Evolutionary conservation across 441 rosid species (phyloP).

Genomic region (Pelargonium myrrhifolium): DNA sequence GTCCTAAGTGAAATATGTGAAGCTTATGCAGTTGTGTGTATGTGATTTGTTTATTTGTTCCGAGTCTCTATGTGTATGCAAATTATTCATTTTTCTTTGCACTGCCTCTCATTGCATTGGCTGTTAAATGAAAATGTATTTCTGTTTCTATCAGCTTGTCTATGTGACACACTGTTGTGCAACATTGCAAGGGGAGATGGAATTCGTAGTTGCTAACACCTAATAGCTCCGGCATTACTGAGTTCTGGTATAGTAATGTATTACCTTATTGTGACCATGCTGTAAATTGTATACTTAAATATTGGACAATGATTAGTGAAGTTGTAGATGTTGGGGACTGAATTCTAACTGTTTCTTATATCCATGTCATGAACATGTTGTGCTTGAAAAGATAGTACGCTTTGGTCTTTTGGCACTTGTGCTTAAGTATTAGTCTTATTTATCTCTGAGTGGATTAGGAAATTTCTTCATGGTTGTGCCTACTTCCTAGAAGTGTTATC

Average conservation of each 20-base stretch:
- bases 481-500: too few relatives aligned
- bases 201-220: not conserved
- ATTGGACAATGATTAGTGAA: too few relatives aligned
- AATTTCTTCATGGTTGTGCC: too few relatives aligned
- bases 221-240: not conserved
- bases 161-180: not conserved
- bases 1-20: too few relatives aligned
- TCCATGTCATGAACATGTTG: not conserved
- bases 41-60: too few relatives aligned
- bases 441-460: not conserved
- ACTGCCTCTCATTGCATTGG: not conserved
- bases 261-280: too few relatives aligned
- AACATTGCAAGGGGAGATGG: not conserved
- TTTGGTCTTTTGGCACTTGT: not conserved
- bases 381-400: not conserved
- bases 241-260: too few relatives aligned
- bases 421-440: not conserved
- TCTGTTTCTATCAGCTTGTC: not conserved
- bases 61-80: too few relatives aligned
- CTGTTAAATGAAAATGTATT: slow-evolving; percentile 2
- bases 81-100: too few relatives aligned
- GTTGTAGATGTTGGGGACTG: not conserved
- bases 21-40: too few relatives aligned
- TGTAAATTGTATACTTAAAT: too few relatives aligned
- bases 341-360: not conserved